A percentile compares a stretch with the other conserved stretches of the same genome.
These are phyloP conservation scores for Raddia distichophylla DNA, from an alignment of 176 grass and related monocot species.

Conservation along the genomic window DNA sequence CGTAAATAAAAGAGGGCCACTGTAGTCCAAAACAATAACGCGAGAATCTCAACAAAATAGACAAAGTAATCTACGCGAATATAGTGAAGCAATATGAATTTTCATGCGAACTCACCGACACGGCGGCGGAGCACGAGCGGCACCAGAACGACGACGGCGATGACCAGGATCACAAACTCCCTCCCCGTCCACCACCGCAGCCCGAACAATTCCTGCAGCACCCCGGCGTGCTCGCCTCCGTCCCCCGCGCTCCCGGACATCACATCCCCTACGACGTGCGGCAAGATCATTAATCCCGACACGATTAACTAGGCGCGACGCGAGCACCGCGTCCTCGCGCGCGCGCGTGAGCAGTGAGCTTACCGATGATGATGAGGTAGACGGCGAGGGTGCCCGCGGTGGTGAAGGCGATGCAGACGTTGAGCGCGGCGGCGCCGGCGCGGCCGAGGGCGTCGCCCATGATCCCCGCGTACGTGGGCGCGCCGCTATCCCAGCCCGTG, in stretches of 20 bases:
- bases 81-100: not conserved
- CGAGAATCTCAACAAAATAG: not conserved
- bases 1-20: not conserved
- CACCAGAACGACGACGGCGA: constrained; percentile 58
- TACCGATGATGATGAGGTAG: constrained; percentile 96
- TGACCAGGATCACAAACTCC: constrained; percentile 59
- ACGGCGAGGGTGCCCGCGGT: constrained; percentile 75
- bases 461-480: constrained; percentile 64
- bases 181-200: constrained; percentile 75
- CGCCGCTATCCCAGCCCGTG: constrained; percentile 41
- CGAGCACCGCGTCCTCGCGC: not conserved
- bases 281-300: not conserved
- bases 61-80: not conserved
- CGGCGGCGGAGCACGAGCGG: constrained; percentile 79
- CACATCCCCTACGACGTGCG: constrained; percentile 68
- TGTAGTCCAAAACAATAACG: not conserved
- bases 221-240: constrained; percentile 59
- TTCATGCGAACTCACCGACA: constrained; percentile 56
- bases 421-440: constrained; percentile 53
- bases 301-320: not conserved
- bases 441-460: constrained; percentile 77
- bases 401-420: constrained; percentile 64
- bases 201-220: constrained; percentile 81
- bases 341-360: not conserved
- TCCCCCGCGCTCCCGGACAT: constrained; percentile 62